phyloP scores from a whole-genome alignment of 2,329 filamentous ascomycete genomes.

The Cordyceps javanica region DNA sequence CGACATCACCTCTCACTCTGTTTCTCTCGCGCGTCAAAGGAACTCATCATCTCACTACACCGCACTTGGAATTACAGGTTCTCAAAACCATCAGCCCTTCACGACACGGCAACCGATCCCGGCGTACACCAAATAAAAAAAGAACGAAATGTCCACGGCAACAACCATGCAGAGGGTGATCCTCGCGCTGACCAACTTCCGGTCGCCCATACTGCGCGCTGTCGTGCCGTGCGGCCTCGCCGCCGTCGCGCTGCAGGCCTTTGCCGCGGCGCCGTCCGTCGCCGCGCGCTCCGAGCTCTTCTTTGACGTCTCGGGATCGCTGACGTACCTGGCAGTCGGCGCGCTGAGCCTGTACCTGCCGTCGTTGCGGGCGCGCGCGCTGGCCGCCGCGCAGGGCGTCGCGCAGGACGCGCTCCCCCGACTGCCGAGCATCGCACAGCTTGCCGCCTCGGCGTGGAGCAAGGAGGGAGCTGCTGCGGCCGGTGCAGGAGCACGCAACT shows the following conservation, averaged over 20 bases:
- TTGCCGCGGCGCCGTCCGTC: conserved; percentile 57
- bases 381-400: conserved; percentile 31
- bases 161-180: conserved; percentile 25
- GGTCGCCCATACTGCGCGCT: conserved; percentile 55
- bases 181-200: conserved; percentile 55
- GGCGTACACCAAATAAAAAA: background rate
- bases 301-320: conserved; percentile 61
- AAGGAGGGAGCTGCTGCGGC: background rate
- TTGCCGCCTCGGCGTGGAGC: conserved; percentile 24
- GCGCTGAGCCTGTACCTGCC: conserved; percentile 57
- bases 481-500: conserved; percentile 37
- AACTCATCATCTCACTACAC: no score
- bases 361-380: conserved; percentile 46
- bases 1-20: no score
- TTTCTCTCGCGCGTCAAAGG: no score
- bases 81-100: no score
- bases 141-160: background rate
- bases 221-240: conserved; percentile 56
- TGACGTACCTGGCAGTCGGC: conserved; percentile 61
- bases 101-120: no score
- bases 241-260: conserved; percentile 57
- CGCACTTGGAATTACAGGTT: no score
- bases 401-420: conserved; percentile 28
- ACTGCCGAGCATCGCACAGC: conserved; percentile 38
- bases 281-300: conserved; percentile 55